phyloP scores from a whole-genome alignment of 2,329 filamentous ascomycete genomes.

The Ceratocystis ficicola region DNA sequence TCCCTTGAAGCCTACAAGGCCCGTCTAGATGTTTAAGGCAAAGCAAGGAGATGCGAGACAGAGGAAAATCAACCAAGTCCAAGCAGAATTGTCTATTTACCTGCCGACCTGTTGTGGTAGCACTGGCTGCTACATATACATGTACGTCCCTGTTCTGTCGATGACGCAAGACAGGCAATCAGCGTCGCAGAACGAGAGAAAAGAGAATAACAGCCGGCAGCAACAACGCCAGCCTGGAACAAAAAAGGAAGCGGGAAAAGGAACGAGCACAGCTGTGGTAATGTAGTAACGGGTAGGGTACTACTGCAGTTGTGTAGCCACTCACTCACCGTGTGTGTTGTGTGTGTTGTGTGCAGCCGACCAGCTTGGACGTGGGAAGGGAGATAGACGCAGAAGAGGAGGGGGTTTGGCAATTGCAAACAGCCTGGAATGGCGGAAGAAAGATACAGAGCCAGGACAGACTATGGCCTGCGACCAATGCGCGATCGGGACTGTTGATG shows the following conservation, averaged over 20 bases:
- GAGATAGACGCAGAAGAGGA: no score
- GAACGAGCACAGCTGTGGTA: not conserved
- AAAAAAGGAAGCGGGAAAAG: not conserved
- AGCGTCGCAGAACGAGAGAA: not conserved
- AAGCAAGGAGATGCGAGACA: not conserved
- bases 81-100: no score
- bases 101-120: not conserved
- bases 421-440: no score
- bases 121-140: not conserved
- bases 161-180: not conserved
- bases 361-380: not conserved
- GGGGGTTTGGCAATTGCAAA: no score
- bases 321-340: not conserved
- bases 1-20: not conserved
- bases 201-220: not conserved
- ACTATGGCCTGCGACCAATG: no score
- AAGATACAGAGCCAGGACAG: no score
- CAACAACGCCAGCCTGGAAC: no score
- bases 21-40: not conserved
- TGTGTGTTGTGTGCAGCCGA: not conserved
- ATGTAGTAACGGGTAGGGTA: not conserved
- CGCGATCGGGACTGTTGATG: no score
- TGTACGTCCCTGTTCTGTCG: not conserved
- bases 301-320: not conserved
- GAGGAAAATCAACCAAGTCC: not conserved